Evolutionary conservation across 257 asterid genomes (phyloP), one percentile per base, ranked within the genome.

Genomic region (Rauvolfia tetraphylla): DNA sequence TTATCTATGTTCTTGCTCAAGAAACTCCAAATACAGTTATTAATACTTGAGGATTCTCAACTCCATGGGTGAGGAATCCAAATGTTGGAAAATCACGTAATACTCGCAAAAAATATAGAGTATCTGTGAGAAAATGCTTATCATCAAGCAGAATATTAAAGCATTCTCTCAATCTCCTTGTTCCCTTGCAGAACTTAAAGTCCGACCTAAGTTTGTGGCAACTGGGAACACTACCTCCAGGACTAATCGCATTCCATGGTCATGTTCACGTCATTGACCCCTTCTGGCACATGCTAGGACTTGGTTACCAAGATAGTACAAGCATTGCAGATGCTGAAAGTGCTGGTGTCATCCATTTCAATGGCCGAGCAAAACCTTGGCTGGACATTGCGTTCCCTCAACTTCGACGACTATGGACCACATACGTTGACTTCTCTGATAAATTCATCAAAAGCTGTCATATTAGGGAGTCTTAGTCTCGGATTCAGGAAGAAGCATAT

Each of bases 341-440:
- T 72, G 98, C 98, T 18, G 98, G 90, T 9, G 98, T 94, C 25
- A 69, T 92, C 81, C 98, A 95, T 82, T 92, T 88, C 79, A 95
- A 95, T 70, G 98, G 98, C 57, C 84, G 98, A 88, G 97, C 98
- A 77, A 95, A 95, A 88, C 98, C 98, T 75, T 95, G 98, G 98
- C 90, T 95, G 12, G 98, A 95, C 69, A 95, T 95, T 81, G 98
- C 98, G 77, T 91, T 95, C 81, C 97, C 97, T 75, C 85, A 95
- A 54, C 89, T 95, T 56, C 87, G 92, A 59, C 87, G 90, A 31
- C 83, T 95, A 1, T 95, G 98, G 98, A 83, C 91, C 4, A 92
- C 91, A 82, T 95, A 92, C 75, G 77, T 95, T 17, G 75, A 92
- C 80, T 89, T 91, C 81, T 87, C 96, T 2, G 93, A 95, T 76